These are phyloP conservation scores for Termitomyces bulborhizus DNA, from an alignment of 768 basidiomycete genomes.

Conservation along the genomic window DNA sequence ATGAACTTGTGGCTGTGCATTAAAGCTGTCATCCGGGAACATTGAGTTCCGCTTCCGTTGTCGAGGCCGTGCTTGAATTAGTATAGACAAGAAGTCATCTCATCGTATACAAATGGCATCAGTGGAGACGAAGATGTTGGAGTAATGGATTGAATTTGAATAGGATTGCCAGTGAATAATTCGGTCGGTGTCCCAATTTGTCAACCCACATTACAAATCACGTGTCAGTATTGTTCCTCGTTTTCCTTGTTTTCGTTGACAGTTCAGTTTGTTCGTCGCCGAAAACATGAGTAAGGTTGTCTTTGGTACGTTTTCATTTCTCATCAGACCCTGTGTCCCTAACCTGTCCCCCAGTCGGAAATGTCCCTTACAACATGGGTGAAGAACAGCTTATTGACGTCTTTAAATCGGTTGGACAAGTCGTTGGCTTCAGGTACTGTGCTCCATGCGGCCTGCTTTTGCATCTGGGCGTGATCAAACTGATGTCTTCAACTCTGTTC, in stretches of 20 bases:
- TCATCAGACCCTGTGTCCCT: background rate
- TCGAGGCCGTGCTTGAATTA: background rate
- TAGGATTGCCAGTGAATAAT: too few relatives aligned
- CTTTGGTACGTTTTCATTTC: constrained; percentile 43
- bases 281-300: constrained; percentile 61
- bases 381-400: constrained; percentile 86
- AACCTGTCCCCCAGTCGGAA: constrained; percentile 52
- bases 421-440: constrained; percentile 77
- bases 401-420: constrained; percentile 85
- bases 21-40: too few relatives aligned
- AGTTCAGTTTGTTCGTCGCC: background rate
- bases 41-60: background rate
- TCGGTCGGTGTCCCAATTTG: too few relatives aligned
- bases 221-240: background rate
- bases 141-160: too few relatives aligned
- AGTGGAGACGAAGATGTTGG: background rate
- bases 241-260: too few relatives aligned
- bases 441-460: constrained; percentile 3
- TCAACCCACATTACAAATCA: background rate
- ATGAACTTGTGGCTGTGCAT: background rate
- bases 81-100: background rate
- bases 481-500: constrained; percentile 9
- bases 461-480: constrained; percentile 1
- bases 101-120: background rate
- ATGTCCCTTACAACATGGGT: constrained; percentile 87